Evolutionary conservation across 805 yeast genomes (phyloP), one percentile per base, ranked within the genome.

Genomic region (Hanseniaspora pseudoguilliermondii): DNA sequence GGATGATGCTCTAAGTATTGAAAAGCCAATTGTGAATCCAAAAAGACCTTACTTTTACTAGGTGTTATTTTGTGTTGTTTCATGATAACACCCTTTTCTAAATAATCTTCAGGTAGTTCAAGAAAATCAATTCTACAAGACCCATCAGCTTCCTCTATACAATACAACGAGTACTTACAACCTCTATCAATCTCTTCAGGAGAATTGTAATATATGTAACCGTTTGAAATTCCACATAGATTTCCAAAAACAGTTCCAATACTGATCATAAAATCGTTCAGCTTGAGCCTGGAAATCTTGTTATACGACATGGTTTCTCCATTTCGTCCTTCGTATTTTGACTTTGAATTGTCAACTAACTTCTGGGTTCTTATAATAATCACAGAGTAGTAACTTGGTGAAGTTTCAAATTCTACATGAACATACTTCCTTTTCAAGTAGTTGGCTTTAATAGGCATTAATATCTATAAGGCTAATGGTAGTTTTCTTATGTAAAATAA

Each of bases 81-180:
- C 47, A 25, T n/a, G 11, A 39, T 7, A 23, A 16, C 10, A 16
- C n/a, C 16, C 11, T 44, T 18, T 7, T 23, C 18, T 15, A 3
- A 47, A 3, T 20, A 3, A 18, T n/a, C 25, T 5, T 39, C 44
- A 15, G n/a, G 10, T 15, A 47, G 16, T 15, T 23, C 15, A 15
- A 57, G 48, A 49, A 59, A 59, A 46, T 59, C 60, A 7, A 59
- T 52, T 40, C 60, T 42, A n/a, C 57, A 47, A 20, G 54, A 40
- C 2, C 49, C 48, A 47, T 48, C 57, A 29, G 49, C 49, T 20
- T 48, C 57, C 18, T 57, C 42, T 16, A 54, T 25, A 38, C 59
- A 57, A 40, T 57, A 57, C 25, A 59, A 20, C 32, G 54, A 47
- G 46, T 50, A 59, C 20, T 49, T 54, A n/a, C 39, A 25, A 8